A percentile compares a stretch with the other conserved stretches of the same genome.
Conservation (phyloP, 345 rosid genomes). For the Nasturtium officinale region DNA sequence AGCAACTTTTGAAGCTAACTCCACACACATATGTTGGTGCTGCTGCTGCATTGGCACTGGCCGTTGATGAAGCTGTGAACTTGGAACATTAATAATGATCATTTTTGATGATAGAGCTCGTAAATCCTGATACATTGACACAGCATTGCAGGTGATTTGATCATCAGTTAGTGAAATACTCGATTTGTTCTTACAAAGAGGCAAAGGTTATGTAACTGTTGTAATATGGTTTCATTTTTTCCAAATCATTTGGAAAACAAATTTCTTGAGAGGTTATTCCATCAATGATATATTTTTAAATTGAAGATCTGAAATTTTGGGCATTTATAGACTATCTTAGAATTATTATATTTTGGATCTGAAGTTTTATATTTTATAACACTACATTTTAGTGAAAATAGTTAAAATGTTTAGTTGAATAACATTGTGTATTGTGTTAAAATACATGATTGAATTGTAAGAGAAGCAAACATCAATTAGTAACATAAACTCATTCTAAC, state of each 20-base stretch:
- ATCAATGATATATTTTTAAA: neutral
- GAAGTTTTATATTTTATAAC: neutral
- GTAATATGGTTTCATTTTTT: neutral
- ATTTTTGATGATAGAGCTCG: neutral
- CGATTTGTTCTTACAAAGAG: neutral
- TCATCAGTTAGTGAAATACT: neutral
- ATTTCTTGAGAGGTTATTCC: neutral
- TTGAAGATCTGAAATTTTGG: neutral
- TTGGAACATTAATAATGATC: constrained; percentile 18
- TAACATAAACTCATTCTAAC: neutral
- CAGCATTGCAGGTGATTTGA: neutral
- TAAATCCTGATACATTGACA: too few relatives aligned
- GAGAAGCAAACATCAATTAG: neutral
- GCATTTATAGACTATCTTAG: neutral
- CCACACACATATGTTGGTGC: constrained; percentile 82
- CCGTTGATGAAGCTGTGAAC: constrained; percentile 49
- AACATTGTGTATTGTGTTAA: too few relatives aligned
- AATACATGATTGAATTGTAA: too few relatives aligned
- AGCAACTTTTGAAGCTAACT: constrained; percentile 60
- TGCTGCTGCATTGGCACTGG: constrained; percentile 67
- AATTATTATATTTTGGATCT: neutral
- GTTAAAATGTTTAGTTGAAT: too few relatives aligned
- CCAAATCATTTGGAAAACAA: neutral
- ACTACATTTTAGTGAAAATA: too few relatives aligned
- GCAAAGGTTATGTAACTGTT: neutral